Base-by-base conservation (phyloP, 768 basidiomycete genomes). In the Hygrocybe coccinea region DNA sequence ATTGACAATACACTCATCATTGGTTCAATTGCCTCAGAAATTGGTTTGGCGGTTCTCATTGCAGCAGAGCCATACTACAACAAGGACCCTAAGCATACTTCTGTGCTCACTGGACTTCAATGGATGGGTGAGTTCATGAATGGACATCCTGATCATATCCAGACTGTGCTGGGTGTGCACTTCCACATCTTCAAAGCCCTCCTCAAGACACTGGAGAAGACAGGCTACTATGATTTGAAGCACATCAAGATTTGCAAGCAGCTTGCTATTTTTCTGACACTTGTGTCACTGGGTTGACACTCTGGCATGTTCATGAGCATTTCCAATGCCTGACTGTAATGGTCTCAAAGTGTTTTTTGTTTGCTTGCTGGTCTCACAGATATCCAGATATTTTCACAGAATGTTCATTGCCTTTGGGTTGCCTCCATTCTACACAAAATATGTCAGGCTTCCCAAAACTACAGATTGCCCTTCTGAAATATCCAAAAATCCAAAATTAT, bases 191-290 rank as follows among this genome's bases (percentile, higher is more conserved):
- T 41, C 39, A 15, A 15, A 21, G 39, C 12, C 19, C 39, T 41
- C 39, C 14, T 41, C 19, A 41, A 21, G 14, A 41, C 39, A 15
- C 14, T 41, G 39, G 15, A 21, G 46, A 63, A 2, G 64, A 68
- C 50, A 55, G 69, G 50, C 62, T 54, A 19, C 64, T 70, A 43
- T 48, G 60, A 3, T 70, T 72, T 49, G 65, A 66, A 55, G 34
- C 59, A 17, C 65, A 63, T 17, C 61, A 62, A 22, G 58, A 57
- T 15, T 69, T 63, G 5, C 63, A 8, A 29, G 29, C 29, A 29
- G 29, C 29, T 29, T 29, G 29, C 29, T 29, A 29, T 29, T 29
- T 29, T 29, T 8, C 29, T 29, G 29, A 29, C 29, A 29, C 29
- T 29, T 29, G 29, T 29, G 29, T 29, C 29, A 29, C 29, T 29